Base-by-base conservation (phyloP, 345 rosid genomes). In the Streptanthus diversifolius region DNA sequence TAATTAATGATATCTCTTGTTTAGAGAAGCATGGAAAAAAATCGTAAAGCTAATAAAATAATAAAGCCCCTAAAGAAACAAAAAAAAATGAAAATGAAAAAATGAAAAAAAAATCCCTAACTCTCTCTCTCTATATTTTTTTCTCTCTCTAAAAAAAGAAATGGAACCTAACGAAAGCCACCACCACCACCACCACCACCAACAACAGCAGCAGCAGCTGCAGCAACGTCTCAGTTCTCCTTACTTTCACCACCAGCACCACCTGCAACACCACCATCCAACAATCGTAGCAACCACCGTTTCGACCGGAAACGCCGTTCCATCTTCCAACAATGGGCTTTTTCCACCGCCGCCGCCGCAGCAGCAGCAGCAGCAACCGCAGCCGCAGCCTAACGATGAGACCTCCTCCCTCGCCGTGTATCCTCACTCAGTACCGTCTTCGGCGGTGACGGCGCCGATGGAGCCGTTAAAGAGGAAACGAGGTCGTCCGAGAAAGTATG, bases 401-500 rank as follows among this genome's bases (percentile, higher is more conserved):
- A 39, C 85, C 13, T 65, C 77, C 0, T 72, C 81, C 4, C 87
- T 75, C 33, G 39, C 83, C 86, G 72, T 83, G 24, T 84, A 74
- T 62, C 86, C 92, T 9, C 92, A 82, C 82, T 82, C 97, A 1
- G 82, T 85, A 3, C 84, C 97, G 0, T 81, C 93, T 1, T 83
- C 93, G 1, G 87, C 85, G 5, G 85, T 82, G 56, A 78, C 85
- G 45, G 84, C 89, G 10, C 86, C 88, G 13, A 72, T 80, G 63
- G 93, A 88, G 75, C 80, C 89, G 0, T 53, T 88, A 1, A 85
- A 80, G 85, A 83, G 93, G 87, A 95, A 86, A 86, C 68, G 98
- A 10, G 99, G 99, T 27, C 75, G 99, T 37, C 99, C 99, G 14
- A 80, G 99, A 74, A 95, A 95, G 93, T 95, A 95, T 66, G 98